Base-by-base conservation (phyloP, 129 eudicot species). In the Daucus carota region DNA sequence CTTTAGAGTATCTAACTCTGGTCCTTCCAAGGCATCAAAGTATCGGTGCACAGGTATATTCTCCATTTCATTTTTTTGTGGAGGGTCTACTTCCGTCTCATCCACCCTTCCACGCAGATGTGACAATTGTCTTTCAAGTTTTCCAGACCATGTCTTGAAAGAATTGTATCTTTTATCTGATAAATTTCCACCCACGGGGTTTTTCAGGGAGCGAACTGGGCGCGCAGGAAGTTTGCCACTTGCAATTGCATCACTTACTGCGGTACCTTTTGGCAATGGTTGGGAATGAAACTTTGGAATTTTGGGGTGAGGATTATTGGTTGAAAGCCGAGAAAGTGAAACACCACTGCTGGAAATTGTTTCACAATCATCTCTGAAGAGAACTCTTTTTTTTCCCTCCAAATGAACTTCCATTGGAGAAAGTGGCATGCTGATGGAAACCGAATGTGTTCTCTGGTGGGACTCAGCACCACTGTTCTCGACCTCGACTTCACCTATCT, bases 1-100 rank as follows among this genome's bases (percentile, higher is more conserved):
- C 90, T 89, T 78, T 15, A 93, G 87, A 6, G 92, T 87, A 73
- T 93, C 98, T 85, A 93, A 74, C 74, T 93, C 98, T 3, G 98
- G 98, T 72, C 98, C 97, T 79, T 88, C 85, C 81, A 93, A 78
- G 36, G 98, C 98, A 79, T 87, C 98, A 15, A 90, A 93, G 81
- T 90, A 93, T 54, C 98, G 87, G 28, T 88, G 90, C 6, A 78
- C 98, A 22, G 94, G 89, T 73, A 93, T 75, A 78, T 70, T 80
- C 38, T 85, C 88, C 59, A 78, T 59, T 28, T 81, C 87, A 5
- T 20, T 40, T 60, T 33, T 85, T 32, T 74, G 81, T 17, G 73
- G 79, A 50, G 77, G 50, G 72, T 77, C 75, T 38, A 59, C 57
- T 72, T 83, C 78, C 4, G 69, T 79, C 32, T 77, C 81, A 31